Base-by-base conservation (phyloP, 805 yeast genomes). In the Alloascoidea africana region DNA sequence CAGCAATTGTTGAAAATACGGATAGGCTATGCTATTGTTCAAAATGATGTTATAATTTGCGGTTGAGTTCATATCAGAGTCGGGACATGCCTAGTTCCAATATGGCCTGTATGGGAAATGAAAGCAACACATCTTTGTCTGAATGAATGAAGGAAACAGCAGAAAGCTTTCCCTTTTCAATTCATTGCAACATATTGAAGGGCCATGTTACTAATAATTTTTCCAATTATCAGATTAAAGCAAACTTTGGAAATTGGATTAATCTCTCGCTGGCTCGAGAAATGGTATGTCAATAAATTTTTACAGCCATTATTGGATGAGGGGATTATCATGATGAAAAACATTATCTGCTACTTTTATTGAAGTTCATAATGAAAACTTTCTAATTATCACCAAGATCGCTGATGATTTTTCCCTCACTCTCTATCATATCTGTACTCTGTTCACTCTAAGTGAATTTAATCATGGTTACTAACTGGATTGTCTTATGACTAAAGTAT, bases 1-100 rank as follows among this genome's bases (percentile, higher is more conserved):
- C n/a, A n/a, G n/a, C n/a, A n/a, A n/a, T n/a, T n/a, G n/a, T n/a
- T n/a, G n/a, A n/a, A n/a, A n/a, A n/a, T n/a, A n/a, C n/a, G n/a
- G n/a, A n/a, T n/a, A n/a, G n/a, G 32, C 32, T 34, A 11, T 14
- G 17, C 14, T 34, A 15, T n/a, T 8, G 5, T 14, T 14, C 5
- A n/a, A 27, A 19, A 54, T 63, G 73, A 66, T 66, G 73, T 62
- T 58, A 59, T 67, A 68, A 68, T 67, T 67, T 67, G 73, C 73
- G 73, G 59, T 67, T 60, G 62, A 68, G 61, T 51, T 47, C 53
- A 42, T 44, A 44, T 39, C 42, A 44, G 45, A 44, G 59, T 59
- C 56, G 68, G 56, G 53, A 60, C 69, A 56, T 54, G 70, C 68
- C 70, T 63, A 62, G 65, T 62, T 55, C 58, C 61, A 52, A 41